Evolutionary conservation across 1,284 basidiomycete species (phyloP).

Genomic region (Ustilago curta): DNA sequence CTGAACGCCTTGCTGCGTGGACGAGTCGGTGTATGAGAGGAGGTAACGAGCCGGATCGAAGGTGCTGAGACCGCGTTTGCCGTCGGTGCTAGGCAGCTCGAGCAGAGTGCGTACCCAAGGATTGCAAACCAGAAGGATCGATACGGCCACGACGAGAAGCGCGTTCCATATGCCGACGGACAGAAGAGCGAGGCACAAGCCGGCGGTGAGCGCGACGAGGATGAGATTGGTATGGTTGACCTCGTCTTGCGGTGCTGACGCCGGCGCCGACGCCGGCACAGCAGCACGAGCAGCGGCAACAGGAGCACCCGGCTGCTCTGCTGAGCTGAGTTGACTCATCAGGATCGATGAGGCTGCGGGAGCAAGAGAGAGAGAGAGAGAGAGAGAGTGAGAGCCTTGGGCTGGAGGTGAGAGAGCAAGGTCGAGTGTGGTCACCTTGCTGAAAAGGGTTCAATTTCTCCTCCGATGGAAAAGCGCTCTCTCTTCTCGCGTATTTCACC

Average conservation of each 20-base stretch:
- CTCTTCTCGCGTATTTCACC: background rate
- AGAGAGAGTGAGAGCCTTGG: background rate
- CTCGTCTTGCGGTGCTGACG: constrained; percentile 9
- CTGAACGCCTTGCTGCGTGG: background rate
- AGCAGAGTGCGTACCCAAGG: constrained; percentile 64
- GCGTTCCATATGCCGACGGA: constrained; percentile 40
- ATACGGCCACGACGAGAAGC: constrained; percentile 31
- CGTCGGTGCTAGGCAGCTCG: constrained; percentile 45
- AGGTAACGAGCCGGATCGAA: constrained; percentile 49
- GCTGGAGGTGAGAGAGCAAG: constrained; percentile 6
- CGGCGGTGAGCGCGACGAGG: constrained; percentile 33
- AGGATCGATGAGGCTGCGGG: background rate
- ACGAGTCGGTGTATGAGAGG: constrained; percentile 18
- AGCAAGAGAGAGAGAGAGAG: background rate
- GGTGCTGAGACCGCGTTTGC: constrained; percentile 27
- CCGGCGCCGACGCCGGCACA: background rate
- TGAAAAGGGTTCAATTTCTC: too few species aligned
- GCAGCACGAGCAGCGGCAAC: background rate
- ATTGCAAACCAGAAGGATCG: constrained; percentile 55
- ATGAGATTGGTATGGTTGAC: constrained; percentile 32
- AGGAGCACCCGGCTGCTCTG: constrained; percentile 15
- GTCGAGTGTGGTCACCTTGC: too few species aligned
- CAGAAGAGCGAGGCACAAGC: constrained; percentile 34
- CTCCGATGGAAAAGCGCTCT: too few species aligned
- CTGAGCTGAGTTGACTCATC: constrained; percentile 11